These are phyloP conservation scores for Sodiomyces alkalinus DNA, from an alignment of 2,329 filamentous ascomycete genomes.

Conservation along the genomic window DNA sequence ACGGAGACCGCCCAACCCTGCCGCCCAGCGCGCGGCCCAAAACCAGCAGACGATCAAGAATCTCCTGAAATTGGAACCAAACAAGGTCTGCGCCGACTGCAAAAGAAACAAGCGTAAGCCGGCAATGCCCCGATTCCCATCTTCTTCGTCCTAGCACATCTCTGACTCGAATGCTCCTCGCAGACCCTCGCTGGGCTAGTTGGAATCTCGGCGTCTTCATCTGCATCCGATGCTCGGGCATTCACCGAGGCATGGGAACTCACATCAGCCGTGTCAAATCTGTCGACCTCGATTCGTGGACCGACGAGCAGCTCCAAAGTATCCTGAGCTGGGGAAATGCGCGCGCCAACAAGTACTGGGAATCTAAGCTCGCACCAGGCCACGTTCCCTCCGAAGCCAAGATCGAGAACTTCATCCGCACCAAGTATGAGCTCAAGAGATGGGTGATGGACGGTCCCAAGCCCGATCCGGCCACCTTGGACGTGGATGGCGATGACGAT, in stretches of 20 bases:
- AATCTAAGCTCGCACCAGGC: conserved; percentile 78
- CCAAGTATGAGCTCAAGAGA: conserved; percentile 96
- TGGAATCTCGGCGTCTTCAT: conserved; percentile 97
- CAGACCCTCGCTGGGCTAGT: conserved; percentile 95
- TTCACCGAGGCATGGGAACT: conserved; percentile 96
- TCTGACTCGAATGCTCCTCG: too few species aligned
- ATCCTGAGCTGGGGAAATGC: conserved; percentile 92
- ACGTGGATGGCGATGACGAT: conserved; percentile 76
- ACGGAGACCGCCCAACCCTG: conserved; percentile 60
- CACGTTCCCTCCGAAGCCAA: conserved; percentile 93
- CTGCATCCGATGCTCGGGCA: conserved; percentile 96
- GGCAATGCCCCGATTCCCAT: too few species aligned
- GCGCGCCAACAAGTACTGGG: conserved; percentile 98
- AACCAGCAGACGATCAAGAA: conserved; percentile 91
- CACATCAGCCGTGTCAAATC: conserved; percentile 98
- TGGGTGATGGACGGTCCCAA: conserved; percentile 98
- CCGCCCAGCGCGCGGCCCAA: conserved; percentile 76
- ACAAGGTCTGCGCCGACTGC: conserved; percentile 97
- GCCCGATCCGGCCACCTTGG: conserved; percentile 79
- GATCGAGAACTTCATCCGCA: conserved; percentile 99
- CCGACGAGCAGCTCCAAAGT: conserved; percentile 91
- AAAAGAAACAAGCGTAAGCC: conserved; percentile 94
- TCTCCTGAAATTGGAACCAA: conserved; percentile 82
- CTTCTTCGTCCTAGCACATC: too few species aligned
- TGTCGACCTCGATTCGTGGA: conserved; percentile 96